phyloP scores from a whole-genome alignment of 2,329 filamentous ascomycete genomes.

The Fusarium musae region DNA sequence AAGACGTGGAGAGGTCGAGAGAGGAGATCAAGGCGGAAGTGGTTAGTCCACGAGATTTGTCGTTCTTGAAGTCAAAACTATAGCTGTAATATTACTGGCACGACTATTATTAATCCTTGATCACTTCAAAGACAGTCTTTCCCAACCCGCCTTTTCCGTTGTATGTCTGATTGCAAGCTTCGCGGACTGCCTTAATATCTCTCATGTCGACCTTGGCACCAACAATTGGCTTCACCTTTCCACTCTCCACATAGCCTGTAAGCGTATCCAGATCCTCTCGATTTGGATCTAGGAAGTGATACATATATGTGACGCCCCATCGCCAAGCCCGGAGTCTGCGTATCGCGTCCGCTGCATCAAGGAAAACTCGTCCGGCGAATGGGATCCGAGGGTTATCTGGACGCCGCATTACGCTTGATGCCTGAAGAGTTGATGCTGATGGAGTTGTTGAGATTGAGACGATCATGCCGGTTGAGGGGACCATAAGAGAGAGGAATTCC shows the following conservation, averaged over 20 bases:
- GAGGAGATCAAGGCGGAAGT: background rate
- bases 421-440: background rate
- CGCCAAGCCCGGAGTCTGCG: background rate
- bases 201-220: background rate
- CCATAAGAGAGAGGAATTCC: background rate
- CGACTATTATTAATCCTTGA: background rate
- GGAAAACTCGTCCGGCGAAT: fast-evolving
- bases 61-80: constrained; percentile 1
- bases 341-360: background rate
- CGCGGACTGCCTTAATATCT: background rate
- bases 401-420: background rate
- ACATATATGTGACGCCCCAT: background rate
- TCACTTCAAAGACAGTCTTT: background rate
- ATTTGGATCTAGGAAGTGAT: background rate
- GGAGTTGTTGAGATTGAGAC: background rate
- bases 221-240: background rate
- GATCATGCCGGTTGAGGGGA: background rate
- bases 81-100: fast-evolving
- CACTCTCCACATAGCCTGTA: background rate
- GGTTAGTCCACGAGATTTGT: background rate
- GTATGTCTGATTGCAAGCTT: background rate
- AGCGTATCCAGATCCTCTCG: background rate
- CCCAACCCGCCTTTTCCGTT: fast-evolving
- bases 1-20: background rate
- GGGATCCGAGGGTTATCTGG: background rate